phyloP scores from a whole-genome alignment of 208 protist species.

The Trypanosoma brucei region DNA sequence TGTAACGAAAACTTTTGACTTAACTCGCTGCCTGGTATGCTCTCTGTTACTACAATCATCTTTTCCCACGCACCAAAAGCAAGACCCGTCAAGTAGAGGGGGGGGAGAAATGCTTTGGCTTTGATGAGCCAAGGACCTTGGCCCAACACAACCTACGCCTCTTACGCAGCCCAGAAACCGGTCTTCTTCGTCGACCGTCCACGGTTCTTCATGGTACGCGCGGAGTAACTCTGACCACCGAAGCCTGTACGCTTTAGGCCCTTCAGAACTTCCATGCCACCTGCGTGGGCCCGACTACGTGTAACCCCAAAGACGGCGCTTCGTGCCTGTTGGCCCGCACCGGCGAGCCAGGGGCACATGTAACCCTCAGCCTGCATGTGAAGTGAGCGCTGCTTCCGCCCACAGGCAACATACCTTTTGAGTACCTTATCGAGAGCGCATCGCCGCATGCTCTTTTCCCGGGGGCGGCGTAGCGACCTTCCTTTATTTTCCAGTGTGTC shows the following conservation, averaged over 20 bases:
- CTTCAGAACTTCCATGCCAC: slow-evolving; percentile 45
- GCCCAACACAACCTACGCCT: background rate
- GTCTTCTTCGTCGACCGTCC: slow-evolving; percentile 81
- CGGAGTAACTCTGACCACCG: slow-evolving; percentile 82
- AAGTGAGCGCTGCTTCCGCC: slow-evolving; percentile 67
- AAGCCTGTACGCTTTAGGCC: slow-evolving; percentile 72
- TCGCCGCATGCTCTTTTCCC: slow-evolving; percentile 36
- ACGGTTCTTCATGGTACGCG: slow-evolving; percentile 61
- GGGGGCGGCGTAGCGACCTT: slow-evolving; percentile 4
- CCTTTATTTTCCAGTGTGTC: slow-evolving; percentile 33
- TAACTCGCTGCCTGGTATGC: too few species aligned
- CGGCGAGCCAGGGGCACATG: slow-evolving; percentile 84
- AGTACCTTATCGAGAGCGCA: slow-evolving; percentile 48
- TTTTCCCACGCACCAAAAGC: too few species aligned
- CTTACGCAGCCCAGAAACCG: slow-evolving; percentile 76
- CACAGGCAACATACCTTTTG: slow-evolving; percentile 62
- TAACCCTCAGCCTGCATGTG: slow-evolving; percentile 86
- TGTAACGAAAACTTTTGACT: too few species aligned
- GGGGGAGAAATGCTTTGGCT: too few species aligned
- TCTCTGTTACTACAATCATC: too few species aligned
- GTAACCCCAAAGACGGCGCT: slow-evolving; percentile 37
- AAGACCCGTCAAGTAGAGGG: too few species aligned
- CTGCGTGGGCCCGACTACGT: slow-evolving; percentile 16
- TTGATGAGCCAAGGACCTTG: too few species aligned
- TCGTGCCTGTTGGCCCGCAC: slow-evolving; percentile 26